Evolutionary conservation across 768 basidiomycete genomes (phyloP).

Genomic region (Lentinula raphanica): DNA sequence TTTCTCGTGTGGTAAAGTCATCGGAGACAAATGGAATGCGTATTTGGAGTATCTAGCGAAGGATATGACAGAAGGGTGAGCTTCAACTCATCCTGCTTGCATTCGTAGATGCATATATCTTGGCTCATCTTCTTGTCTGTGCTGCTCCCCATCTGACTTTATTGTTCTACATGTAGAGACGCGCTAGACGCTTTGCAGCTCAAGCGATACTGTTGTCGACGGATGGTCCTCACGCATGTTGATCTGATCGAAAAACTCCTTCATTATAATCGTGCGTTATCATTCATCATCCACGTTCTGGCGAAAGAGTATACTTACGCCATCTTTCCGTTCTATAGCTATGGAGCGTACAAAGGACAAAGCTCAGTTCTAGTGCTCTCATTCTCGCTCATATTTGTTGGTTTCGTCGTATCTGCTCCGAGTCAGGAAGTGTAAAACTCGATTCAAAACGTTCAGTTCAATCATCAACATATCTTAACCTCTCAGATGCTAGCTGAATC

Average conservation of each 20-base stretch:
- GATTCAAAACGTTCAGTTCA: no score
- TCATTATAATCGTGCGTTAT: slow-evolving; percentile 84
- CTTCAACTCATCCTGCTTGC: no score
- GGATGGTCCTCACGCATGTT: slow-evolving; percentile 97
- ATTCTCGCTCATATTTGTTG: no score
- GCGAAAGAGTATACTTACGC: neutral
- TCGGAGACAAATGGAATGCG: slow-evolving; percentile 92
- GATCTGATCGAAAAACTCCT: slow-evolving; percentile 96
- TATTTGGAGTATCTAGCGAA: slow-evolving; percentile 79
- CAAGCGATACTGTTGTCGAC: slow-evolving; percentile 91
- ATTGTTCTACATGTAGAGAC: slow-evolving; percentile 67
- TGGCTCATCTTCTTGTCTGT: no score
- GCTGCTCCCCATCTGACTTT: no score
- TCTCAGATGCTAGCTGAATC: no score
- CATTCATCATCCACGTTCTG: neutral
- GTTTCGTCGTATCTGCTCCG: no score
- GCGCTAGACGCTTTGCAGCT: slow-evolving; percentile 85
- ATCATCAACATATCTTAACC: no score
- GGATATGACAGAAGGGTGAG: slow-evolving; percentile 87
- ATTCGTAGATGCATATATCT: no score
- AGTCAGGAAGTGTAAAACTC: no score
- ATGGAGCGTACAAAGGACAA: slow-evolving; percentile 49
- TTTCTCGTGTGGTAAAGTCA: slow-evolving; percentile 95
- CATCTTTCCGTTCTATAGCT: slow-evolving; percentile 22
- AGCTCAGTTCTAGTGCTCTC: slow-evolving; percentile 6